Conservation (phyloP, 2,329 filamentous ascomycete species). For the Reticulascus tulasneorum region DNA sequence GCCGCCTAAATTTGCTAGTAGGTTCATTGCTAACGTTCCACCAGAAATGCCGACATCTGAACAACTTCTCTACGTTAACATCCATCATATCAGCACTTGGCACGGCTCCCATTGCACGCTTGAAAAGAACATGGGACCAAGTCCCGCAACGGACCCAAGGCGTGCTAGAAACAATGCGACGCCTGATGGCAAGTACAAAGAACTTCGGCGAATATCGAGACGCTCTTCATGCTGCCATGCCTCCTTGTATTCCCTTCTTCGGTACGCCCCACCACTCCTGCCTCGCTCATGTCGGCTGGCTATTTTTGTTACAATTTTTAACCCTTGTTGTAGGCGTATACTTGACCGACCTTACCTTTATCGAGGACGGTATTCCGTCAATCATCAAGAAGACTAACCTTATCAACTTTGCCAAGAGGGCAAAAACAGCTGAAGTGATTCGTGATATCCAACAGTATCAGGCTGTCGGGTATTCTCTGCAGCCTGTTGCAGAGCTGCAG, state of each 20-base stretch:
- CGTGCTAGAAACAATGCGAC: slow-evolving; percentile 84
- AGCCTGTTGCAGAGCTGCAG: slow-evolving; percentile 85
- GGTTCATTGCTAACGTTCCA: slow-evolving; percentile 4
- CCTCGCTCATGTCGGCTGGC: too few species aligned
- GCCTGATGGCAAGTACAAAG: slow-evolving; percentile 93
- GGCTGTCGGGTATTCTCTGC: slow-evolving; percentile 90
- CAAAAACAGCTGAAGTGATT: slow-evolving; percentile 97
- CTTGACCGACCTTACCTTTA: slow-evolving; percentile 94
- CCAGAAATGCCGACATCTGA: slow-evolving; percentile 87
- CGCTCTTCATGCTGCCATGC: slow-evolving; percentile 85
- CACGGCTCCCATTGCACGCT: slow-evolving; percentile 89
- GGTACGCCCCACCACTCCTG: slow-evolving; percentile 58
- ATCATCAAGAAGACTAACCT: slow-evolving; percentile 94
- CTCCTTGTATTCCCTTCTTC: slow-evolving; percentile 97
- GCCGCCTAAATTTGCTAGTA: background rate
- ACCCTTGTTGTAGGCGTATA: slow-evolving; percentile 72
- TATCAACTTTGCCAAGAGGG: slow-evolving; percentile 98
- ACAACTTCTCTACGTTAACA: slow-evolving; percentile 96
- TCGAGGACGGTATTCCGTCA: slow-evolving; percentile 95
- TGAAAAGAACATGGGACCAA: slow-evolving; percentile 91
- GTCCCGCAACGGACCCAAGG: slow-evolving; percentile 80
- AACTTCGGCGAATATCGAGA: slow-evolving; percentile 98
- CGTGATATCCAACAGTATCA: slow-evolving; percentile 98
- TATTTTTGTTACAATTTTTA: background rate
- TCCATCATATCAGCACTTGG: slow-evolving; percentile 95